Evolutionary conservation across 257 asterid species (phyloP), one percentile per base, ranked within the genome.

Genomic region (Solanum infundibuliforme): DNA sequence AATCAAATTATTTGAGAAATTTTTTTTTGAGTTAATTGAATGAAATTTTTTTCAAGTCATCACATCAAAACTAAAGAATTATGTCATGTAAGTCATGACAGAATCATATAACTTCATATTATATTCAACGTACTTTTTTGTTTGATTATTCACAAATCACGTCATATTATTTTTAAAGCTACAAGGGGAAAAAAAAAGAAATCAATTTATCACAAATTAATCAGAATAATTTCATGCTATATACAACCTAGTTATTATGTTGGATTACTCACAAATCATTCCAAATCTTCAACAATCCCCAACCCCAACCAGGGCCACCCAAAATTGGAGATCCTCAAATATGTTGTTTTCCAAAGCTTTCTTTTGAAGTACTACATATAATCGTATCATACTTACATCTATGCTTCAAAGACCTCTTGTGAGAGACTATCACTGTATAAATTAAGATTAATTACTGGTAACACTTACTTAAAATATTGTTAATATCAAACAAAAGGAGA

Each of bases 401-500:
- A 52, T 58, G 12, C 66, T 20, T 65, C 5, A 29, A 4, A 21
- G 32, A 65, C 16, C 72, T n/a, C 18, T 25, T 11, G 52, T 20
- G 48, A 74, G 48, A 35, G 9, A 75, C 21, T 12, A 74, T 35
- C 34, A 36, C 46, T 23, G 5, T 74, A 21, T 38, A 65, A 68
- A 85, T 58, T 36, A 68, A 60, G 25, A 84, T 34, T 39, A 60
- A 31, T 65, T n/a, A 65, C 8, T 35, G 1, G 27, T n/a, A 31
- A 8, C 23, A 32, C 46, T 34, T 10, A 20, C 14, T 3, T 31
- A 83, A 58, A 60, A 60, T 32, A 58, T 8, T 11, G 36, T 21
- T 58, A 39, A 34, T 34, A 91, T 18, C 29, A 89, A 82, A 14
- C 88, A 32, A 12, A 91, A 62, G 14, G 90, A 4, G 29, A 75